Evolutionary conservation across 192 early-diverging fungal species (phyloP).

Genomic region (Phlyctochytrium bullatum): DNA sequence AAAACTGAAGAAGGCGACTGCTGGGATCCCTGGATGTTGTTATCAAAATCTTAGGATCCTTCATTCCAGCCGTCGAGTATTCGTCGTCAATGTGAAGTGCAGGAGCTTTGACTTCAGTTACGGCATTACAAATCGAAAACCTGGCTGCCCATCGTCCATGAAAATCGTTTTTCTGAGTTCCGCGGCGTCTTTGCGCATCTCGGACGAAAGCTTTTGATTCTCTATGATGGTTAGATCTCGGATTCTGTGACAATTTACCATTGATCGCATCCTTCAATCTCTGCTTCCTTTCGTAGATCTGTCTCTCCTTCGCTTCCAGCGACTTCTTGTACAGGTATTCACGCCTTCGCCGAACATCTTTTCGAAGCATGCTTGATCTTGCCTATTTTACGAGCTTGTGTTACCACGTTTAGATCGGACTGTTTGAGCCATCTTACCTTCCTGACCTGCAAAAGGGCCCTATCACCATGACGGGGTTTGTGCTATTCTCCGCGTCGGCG

Average conservation of each 20-base stretch:
- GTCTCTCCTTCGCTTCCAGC: slow-evolving; percentile 86
- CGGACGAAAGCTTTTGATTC: slow-evolving; percentile 83
- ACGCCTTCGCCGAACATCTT: slow-evolving; percentile 82
- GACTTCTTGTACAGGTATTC: slow-evolving; percentile 98
- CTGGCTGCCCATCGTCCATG: slow-evolving; percentile 84
- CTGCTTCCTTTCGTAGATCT: slow-evolving; percentile 92
- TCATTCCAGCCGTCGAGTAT: slow-evolving; percentile 89
- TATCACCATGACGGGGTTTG: too few species aligned
- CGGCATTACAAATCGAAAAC: slow-evolving; percentile 31
- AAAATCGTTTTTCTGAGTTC: slow-evolving; percentile 73
- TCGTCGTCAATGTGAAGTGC: slow-evolving; percentile 93
- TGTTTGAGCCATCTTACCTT: too few species aligned
- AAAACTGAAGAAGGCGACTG: slow-evolving; percentile 89
- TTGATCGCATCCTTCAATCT: slow-evolving; percentile 87
- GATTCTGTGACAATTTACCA: slow-evolving; percentile 34
- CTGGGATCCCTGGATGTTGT: slow-evolving; percentile 95
- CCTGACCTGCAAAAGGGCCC: too few species aligned
- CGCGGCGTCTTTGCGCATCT: slow-evolving; percentile 76
- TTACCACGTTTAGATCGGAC: slow-evolving; percentile 28
- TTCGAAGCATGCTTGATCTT: slow-evolving; percentile 62
- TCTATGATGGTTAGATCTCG: slow-evolving; percentile 45
- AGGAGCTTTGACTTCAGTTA: neutral
- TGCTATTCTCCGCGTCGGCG: too few species aligned
- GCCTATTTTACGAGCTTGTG: slow-evolving; percentile 8
- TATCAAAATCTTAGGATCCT: slow-evolving; percentile 94